phyloP scores from a whole-genome alignment of 768 basidiomycete species.

The Agaricus bisporus region DNA sequence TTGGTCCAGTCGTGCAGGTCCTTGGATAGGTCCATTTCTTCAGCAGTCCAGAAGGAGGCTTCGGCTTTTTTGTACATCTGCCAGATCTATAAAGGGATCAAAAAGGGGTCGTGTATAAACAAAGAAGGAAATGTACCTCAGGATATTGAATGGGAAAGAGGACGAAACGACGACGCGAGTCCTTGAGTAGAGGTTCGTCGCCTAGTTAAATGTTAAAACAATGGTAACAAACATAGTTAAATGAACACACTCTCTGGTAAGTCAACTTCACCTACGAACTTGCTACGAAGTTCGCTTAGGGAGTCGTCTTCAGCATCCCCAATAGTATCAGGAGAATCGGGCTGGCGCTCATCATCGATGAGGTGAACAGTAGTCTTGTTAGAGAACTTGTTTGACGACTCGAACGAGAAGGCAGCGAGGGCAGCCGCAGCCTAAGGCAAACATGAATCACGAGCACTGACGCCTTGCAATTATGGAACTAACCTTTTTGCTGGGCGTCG shows the following conservation, averaged over 20 bases:
- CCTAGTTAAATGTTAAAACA: slow-evolving; percentile 24
- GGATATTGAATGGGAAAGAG: slow-evolving; percentile 93
- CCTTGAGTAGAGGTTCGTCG: slow-evolving; percentile 81
- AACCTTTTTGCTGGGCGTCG: slow-evolving; percentile 52
- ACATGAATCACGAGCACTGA: slow-evolving; percentile 10
- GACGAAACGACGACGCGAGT: slow-evolving; percentile 80
- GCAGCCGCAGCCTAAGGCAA: slow-evolving; percentile 33
- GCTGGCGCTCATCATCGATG: slow-evolving; percentile 29
- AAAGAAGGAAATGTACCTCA: slow-evolving; percentile 48
- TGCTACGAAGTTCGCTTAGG: slow-evolving; percentile 25
- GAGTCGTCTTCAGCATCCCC: slow-evolving; percentile 24
- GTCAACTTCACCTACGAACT: slow-evolving; percentile 70
- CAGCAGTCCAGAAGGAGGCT: slow-evolving; percentile 93
- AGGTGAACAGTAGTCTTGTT: slow-evolving; percentile 16
- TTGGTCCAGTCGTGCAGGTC: slow-evolving; percentile 87
- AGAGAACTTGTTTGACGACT: slow-evolving; percentile 30
- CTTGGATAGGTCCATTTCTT: slow-evolving; percentile 92
- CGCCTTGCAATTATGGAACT: slow-evolving; percentile 6
- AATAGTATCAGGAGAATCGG: slow-evolving; percentile 26
- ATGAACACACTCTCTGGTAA: slow-evolving; percentile 40
- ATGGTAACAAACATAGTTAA: slow-evolving; percentile 16
- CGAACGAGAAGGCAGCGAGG: slow-evolving; percentile 37
- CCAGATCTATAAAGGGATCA: slow-evolving; percentile 66
- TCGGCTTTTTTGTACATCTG: slow-evolving; percentile 96
- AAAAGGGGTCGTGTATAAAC: not conserved